Conservation (phyloP, 1,139 yeast genomes). For the Kluyveromyces sp. region DNA sequence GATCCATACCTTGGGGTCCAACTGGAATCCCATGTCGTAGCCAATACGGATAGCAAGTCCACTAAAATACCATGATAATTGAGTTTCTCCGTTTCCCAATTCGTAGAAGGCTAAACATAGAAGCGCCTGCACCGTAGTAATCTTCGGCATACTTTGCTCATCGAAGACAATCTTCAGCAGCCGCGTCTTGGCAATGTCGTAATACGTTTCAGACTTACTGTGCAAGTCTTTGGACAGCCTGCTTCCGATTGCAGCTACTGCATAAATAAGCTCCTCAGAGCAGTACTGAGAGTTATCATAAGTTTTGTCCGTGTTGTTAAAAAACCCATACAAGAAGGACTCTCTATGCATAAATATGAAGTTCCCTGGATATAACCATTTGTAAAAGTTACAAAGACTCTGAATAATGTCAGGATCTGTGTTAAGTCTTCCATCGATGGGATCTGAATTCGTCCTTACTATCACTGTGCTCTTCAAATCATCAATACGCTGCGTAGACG, state of each 20-base stretch:
- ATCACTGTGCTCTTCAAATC: constrained; percentile 31
- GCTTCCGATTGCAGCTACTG: constrained; percentile 56
- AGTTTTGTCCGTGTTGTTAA: constrained; percentile 34
- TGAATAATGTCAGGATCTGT: constrained; percentile 33
- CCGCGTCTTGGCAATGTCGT: constrained; percentile 41
- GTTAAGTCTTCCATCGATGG: constrained; percentile 19
- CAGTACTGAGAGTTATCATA: constrained; percentile 40
- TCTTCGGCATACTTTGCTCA: constrained; percentile 31
- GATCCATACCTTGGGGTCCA: constrained; percentile 54
- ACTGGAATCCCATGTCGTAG: constrained; percentile 56
- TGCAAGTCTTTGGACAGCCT: constrained; percentile 39
- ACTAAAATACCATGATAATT: constrained; percentile 58
- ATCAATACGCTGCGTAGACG: constrained; percentile 22
- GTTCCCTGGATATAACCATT: constrained; percentile 61
- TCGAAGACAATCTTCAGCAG: constrained; percentile 36
- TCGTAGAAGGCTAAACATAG: constrained; percentile 51
- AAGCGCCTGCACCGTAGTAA: constrained; percentile 42
- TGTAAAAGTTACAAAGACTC: constrained; percentile 50
- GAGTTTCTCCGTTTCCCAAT: constrained; percentile 50
- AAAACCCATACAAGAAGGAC: constrained; percentile 53
- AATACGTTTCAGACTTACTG: constrained; percentile 39
- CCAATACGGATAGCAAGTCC: constrained; percentile 64
- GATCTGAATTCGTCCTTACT: constrained; percentile 37
- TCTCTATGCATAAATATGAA: constrained; percentile 58
- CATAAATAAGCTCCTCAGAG: constrained; percentile 44